Conservation (phyloP, 2,329 filamentous ascomycete species). For the Sarocladium brachiariae region DNA sequence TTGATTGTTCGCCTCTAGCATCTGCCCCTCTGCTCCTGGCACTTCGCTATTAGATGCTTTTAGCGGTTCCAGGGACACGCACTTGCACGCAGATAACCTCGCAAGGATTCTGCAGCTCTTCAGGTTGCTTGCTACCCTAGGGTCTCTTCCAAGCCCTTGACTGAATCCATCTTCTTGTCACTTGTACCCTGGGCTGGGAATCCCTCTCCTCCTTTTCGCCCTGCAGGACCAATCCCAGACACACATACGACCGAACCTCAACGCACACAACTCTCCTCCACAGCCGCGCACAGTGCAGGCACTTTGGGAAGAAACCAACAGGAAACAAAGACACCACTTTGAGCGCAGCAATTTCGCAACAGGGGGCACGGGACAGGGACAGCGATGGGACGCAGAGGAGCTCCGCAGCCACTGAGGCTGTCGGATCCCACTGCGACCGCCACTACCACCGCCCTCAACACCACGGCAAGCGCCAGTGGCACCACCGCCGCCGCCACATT, state of each 20-base stretch:
- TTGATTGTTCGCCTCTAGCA: not conserved
- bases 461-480: not conserved
- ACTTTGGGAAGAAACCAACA: not conserved
- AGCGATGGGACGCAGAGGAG: constrained; percentile 46
- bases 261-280: not conserved
- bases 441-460: not conserved
- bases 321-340: not conserved
- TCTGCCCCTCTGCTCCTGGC: not conserved
- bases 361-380: not conserved
- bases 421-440: constrained; percentile 25
- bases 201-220: not conserved
- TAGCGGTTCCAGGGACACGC: not conserved
- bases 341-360: not conserved
- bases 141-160: not conserved
- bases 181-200: not conserved
- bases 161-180: not conserved
- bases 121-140: not conserved
- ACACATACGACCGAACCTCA: too few species aligned
- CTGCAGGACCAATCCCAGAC: constrained; percentile 5
- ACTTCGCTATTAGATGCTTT: not conserved
- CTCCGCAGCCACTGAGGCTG: constrained; percentile 52
- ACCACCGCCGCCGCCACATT: not conserved
- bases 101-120: too few species aligned
- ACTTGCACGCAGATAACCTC: not conserved
- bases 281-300: not conserved